Conservation (phyloP, 2,329 filamentous ascomycete species). For the Fusarium veterinarium region DNA sequence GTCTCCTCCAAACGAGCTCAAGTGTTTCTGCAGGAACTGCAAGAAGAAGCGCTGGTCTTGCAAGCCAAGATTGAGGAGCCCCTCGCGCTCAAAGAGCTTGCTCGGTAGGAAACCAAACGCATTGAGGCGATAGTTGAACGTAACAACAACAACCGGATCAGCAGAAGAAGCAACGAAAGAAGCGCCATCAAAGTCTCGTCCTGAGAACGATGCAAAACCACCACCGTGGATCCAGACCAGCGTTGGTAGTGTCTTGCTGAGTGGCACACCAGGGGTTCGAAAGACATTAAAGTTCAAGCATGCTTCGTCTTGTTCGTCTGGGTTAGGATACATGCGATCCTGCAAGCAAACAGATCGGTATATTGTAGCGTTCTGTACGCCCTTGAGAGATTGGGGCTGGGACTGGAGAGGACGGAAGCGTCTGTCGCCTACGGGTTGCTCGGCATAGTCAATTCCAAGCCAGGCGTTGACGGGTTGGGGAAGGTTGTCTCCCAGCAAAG, state of each 20-base stretch:
- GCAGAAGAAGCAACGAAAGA: constrained; percentile 3
- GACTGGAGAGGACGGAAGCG: background rate
- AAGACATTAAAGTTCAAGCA: constrained; percentile 11
- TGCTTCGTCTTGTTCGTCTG: constrained; percentile 1
- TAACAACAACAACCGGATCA: background rate
- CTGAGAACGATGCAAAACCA: constrained; percentile 13
- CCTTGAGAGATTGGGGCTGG: background rate
- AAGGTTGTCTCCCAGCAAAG: background rate
- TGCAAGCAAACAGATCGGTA: constrained; percentile 4
- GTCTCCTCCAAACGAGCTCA: background rate
- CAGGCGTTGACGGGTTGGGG: background rate
- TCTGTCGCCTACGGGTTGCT: background rate
- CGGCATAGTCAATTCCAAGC: constrained; percentile 7
- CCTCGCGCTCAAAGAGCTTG: background rate
- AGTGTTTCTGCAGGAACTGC: background rate
- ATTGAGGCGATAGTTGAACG: constrained; percentile 13
- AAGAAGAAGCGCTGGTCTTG: constrained; percentile 4
- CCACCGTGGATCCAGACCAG: constrained; percentile 12
- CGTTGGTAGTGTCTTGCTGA: background rate
- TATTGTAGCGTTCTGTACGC: background rate
- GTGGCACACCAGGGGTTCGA: background rate
- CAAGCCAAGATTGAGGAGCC: background rate
- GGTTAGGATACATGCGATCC: constrained; percentile 1
- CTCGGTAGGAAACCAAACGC: constrained; percentile 7
- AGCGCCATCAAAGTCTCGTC: background rate